Evolutionary conservation across 2,329 filamentous ascomycete genomes (phyloP), one percentile per base, ranked within the genome.

Genomic region (Aspergillus udagawae): DNA sequence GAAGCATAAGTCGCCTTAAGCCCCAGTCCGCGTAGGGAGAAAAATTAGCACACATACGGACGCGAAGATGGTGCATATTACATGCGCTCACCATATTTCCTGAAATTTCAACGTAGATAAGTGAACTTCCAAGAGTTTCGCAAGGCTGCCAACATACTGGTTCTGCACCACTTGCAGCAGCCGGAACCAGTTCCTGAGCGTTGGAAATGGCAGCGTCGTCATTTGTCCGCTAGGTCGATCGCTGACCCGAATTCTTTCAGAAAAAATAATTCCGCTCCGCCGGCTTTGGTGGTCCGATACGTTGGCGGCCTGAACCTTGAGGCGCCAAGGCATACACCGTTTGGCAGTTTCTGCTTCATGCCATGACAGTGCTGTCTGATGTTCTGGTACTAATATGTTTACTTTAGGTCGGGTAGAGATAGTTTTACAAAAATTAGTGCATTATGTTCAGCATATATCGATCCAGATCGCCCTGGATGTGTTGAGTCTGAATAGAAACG

Each of bases 141-240:
- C 32, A 3, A 17, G 32, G 12, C 28, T 10, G 28, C 3, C 10
- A 27, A 27, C 44, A 47, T 25, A 47, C 44, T 9, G 5, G 32
- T n/a, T 38, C 42, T 23, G 42, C 42, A 17, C 23, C n/a, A 21
- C n/a, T 14, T 14, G 28, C 42, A 12, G 42, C n/a, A 45, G n/a
- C 42, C 42, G 42, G 42, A 45, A 20, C 32, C 32, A 38, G 32
- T 38, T 6, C 32, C 32, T 17, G 5, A 17, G 44, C 5, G 21
- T 56, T 48, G 32, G 35, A 60, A 60, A 60, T 64, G 32, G 54
- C 28, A 45, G 54, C 29, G 3, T 52, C 54, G 53, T 49, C 45
- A 63, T 64, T 64, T 59, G 62, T 55, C 49, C 53, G 47, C 45
- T 42, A 44, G 53, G 44, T 56, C 42, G 20, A 45, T 58, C 44